Percentiles rank a stretch among this genome's conserved stretches.
phyloP scores from a whole-genome alignment of 2,329 filamentous ascomycete genomes.

The Hypoxylon sp. region DNA sequence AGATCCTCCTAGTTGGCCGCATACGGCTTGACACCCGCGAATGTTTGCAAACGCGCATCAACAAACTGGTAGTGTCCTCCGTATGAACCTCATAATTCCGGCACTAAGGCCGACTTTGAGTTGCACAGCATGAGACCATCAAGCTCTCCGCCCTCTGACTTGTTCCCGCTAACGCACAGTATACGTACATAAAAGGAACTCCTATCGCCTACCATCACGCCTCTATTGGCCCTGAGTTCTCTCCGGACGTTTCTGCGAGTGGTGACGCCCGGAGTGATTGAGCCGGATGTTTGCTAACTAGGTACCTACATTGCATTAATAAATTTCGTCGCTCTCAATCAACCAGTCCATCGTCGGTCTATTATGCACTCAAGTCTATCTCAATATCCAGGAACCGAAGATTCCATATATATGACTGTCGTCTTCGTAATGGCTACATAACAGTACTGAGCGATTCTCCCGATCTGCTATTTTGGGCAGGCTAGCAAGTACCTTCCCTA shows the following conservation, averaged over 20 bases:
- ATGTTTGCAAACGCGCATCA: constrained; percentile 3
- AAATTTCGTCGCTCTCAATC: background rate
- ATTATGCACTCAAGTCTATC: background rate
- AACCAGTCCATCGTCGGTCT: background rate
- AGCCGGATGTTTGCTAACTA: constrained; percentile 16
- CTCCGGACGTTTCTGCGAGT: background rate
- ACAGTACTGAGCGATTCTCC: background rate
- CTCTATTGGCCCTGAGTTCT: background rate
- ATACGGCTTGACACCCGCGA: constrained; percentile 1
- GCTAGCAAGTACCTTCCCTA: background rate
- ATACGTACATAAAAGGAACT: background rate
- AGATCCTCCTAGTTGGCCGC: background rate
- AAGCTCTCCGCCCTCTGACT: constrained; percentile 9
- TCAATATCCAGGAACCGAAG: background rate
- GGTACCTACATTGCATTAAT: constrained; percentile 2
- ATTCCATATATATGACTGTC: background rate
- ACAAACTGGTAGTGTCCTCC: constrained; percentile 5
- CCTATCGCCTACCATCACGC: background rate
- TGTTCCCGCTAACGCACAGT: background rate
- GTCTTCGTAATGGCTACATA: background rate
- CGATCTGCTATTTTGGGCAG: background rate
- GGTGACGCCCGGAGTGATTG: background rate
- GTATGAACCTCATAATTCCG: background rate
- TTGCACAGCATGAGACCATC: constrained; percentile 32
- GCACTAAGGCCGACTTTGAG: constrained; percentile 11